Conservation (phyloP, 2,329 filamentous ascomycete genomes). For the Ceratocystis colombiana region DNA sequence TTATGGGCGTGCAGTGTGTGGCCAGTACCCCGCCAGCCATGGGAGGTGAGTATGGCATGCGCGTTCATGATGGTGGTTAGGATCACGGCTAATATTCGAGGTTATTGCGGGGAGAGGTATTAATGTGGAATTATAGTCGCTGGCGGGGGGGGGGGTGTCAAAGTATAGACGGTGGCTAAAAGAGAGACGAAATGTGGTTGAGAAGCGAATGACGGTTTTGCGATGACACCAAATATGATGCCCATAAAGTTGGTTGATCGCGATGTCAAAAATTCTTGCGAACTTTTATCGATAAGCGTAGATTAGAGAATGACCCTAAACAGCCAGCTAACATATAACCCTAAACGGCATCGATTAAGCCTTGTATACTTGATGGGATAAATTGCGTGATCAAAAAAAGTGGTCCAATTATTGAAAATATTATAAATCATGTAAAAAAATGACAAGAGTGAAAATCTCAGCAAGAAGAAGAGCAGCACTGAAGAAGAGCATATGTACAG, state of each 20-base stretch:
- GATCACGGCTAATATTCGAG: background rate
- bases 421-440: background rate
- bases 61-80: constrained; percentile 57
- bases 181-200: background rate
- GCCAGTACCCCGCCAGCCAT: constrained; percentile 84
- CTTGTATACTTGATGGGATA: no score
- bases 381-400: no score
- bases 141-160: background rate
- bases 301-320: background rate
- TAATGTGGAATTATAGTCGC: background rate
- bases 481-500: background rate
- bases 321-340: background rate
- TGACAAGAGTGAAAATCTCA: background rate
- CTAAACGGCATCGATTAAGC: background rate
- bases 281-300: constrained; percentile 16
- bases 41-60: constrained; percentile 66
- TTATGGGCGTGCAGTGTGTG: constrained; percentile 71
- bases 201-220: background rate
- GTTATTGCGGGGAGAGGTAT: background rate
- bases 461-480: background rate
- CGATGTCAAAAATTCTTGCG: constrained; percentile 8
- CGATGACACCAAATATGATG: background rate
- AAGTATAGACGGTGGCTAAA: background rate
- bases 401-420: no score
- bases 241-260: background rate